phyloP scores from a whole-genome alignment of 1,139 yeast genomes.

The Geotrichum macrosporum region DNA sequence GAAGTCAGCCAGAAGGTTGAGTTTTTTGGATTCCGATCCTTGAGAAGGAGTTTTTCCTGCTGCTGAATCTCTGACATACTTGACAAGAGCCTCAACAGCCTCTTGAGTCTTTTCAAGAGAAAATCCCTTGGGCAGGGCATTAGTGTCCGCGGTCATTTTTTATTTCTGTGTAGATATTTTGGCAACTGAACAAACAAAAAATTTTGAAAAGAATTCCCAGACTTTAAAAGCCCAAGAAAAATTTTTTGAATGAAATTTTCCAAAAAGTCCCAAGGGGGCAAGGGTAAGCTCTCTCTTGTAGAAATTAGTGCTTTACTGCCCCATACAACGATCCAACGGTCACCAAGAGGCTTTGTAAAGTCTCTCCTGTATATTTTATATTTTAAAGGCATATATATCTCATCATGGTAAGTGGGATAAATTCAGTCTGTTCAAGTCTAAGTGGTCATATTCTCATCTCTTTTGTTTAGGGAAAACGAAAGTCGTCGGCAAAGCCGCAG shows the following conservation, averaged over 20 bases:
- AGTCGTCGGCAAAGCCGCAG: constrained; percentile 79
- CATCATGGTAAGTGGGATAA: no score
- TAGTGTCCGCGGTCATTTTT: constrained; percentile 6
- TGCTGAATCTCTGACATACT: constrained; percentile 29
- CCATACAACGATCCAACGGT: no score
- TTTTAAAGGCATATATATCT: no score
- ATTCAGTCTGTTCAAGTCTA: no score
- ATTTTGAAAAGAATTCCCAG: not conserved
- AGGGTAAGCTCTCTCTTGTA: constrained; percentile 90
- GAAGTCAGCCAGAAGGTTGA: constrained; percentile 52
- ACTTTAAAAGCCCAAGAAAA: no score
- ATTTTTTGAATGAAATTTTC: constrained; percentile 17
- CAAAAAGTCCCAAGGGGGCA: constrained; percentile 50
- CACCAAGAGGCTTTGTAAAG: no score
- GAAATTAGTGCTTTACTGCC: constrained; percentile 50
- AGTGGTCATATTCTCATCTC: no score
- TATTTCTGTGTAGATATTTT: no score
- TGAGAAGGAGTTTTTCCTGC: constrained; percentile 21
- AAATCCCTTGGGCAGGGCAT: constrained; percentile 11
- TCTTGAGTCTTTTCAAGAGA: constrained; percentile 29
- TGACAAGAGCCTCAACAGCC: constrained; percentile 39
- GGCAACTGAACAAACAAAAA: no score
- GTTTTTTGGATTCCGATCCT: constrained; percentile 23
- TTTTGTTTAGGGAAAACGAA: constrained; percentile 88
- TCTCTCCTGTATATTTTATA: no score